phyloP scores from a whole-genome alignment of 139 green algal species.

The Coelastrella sp. region DNA sequence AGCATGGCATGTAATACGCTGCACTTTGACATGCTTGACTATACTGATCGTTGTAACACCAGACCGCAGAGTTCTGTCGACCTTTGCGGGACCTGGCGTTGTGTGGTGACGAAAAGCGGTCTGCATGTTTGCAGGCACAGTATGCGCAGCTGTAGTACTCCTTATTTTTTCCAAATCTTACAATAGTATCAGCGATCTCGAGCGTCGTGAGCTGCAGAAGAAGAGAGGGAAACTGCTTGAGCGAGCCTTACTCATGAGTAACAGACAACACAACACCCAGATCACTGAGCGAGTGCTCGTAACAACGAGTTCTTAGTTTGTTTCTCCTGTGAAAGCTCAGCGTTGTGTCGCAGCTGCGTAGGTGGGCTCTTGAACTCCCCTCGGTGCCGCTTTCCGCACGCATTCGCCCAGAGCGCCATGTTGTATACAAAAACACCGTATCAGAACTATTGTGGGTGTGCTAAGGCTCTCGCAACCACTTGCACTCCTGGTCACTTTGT shows the following conservation, averaged over 20 bases:
- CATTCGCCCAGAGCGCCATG: not conserved
- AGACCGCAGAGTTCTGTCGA: not conserved
- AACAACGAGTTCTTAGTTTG: not conserved
- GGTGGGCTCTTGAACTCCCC: no score
- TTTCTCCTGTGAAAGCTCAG: no score
- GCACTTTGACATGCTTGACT: not conserved
- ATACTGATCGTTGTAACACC: not conserved
- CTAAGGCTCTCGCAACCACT: not conserved
- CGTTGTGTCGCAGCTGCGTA: no score
- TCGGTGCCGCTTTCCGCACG: not conserved
- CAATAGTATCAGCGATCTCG: not conserved
- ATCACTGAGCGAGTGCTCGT: not conserved
- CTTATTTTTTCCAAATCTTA: no score
- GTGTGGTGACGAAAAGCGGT: not conserved
- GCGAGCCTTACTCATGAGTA: slow-evolving; percentile 1
- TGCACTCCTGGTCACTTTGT: not conserved
- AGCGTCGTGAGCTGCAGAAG: not conserved
- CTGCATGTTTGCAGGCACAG: no score
- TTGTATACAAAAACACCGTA: no score
- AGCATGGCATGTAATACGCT: not conserved
- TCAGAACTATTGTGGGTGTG: no score
- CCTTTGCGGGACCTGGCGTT: not conserved
- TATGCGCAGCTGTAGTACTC: no score
- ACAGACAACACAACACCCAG: not conserved
- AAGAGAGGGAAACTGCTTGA: not conserved